These are phyloP conservation scores for Curvularia sp. DNA, from an alignment of 2,329 filamentous ascomycete genomes.

Conservation along the genomic window DNA sequence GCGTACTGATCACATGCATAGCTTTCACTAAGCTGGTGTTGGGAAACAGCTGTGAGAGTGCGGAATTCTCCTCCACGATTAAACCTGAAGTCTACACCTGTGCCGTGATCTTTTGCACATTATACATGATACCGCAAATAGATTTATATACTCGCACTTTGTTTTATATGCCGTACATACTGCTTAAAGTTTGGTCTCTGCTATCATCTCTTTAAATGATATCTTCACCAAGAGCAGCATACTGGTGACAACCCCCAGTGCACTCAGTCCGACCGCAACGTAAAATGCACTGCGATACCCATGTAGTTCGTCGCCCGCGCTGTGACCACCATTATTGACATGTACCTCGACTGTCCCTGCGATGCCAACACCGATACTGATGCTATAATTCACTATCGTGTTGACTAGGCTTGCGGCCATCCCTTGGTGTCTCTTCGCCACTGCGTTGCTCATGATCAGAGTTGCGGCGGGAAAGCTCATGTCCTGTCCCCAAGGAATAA, in stretches of 20 bases:
- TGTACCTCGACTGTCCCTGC: slow-evolving; percentile 53
- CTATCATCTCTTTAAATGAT: neutral
- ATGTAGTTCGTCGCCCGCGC: slow-evolving; percentile 36
- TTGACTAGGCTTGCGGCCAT: slow-evolving; percentile 51
- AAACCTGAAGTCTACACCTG: too few relatives aligned
- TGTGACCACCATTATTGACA: slow-evolving; percentile 44
- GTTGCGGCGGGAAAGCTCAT: slow-evolving; percentile 53
- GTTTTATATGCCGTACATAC: too few relatives aligned
- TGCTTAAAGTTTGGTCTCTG: too few relatives aligned
- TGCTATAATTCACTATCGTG: slow-evolving; percentile 54
- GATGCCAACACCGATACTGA: slow-evolving; percentile 53
- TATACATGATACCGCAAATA: too few relatives aligned
- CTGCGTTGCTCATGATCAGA: slow-evolving; percentile 50
- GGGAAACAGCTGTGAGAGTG: too few relatives aligned
- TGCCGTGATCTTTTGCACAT: too few relatives aligned
- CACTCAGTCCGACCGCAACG: slow-evolving; percentile 48
- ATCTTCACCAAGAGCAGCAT: slow-evolving; percentile 35
- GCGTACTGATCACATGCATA: too few relatives aligned
- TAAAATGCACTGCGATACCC: slow-evolving; percentile 53
- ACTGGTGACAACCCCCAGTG: slow-evolving; percentile 35
- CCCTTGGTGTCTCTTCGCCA: slow-evolving; percentile 51
- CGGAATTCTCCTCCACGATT: too few relatives aligned
- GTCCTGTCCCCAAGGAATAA: slow-evolving; percentile 52
- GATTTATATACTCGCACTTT: too few relatives aligned
- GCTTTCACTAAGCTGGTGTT: too few relatives aligned